Evolutionary conservation across 495 filamentous ascomycete species (phyloP), one percentile per base, ranked within the genome.

Genomic region (Chaetomium fimeti): DNA sequence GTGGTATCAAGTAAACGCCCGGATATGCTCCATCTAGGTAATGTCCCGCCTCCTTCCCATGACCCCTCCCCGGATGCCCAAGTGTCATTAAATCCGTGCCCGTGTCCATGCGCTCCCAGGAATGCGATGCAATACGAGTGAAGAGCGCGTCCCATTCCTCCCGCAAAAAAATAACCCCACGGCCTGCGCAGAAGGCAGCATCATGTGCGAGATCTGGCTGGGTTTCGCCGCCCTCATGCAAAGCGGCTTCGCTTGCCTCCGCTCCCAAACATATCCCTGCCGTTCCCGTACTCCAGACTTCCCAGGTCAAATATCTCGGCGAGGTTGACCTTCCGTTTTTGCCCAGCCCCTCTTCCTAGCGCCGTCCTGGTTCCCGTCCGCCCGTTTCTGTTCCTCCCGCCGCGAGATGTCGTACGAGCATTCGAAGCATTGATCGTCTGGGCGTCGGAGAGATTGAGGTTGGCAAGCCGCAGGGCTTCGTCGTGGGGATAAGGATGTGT

Each of bases 241-340:
- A 89, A 88, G 66, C 90, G 82, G 55, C 85, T 86, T 62, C 91
- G 80, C 80, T 95, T 96, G 28, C 85, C 83, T 20, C 81, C 79
- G 25, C 86, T 83, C 38, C 86, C 87, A 72, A 83, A 83, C 60
- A 82, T 74, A 68, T 93, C 91, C 65, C 86, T 85, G 28, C 68
- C 72, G 40, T 65, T 68, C 8, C 82, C 81, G 64, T 88, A 84
- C 27, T 84, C 81, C 43, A 90, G 66, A 47, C 82, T 84, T 7
- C 85, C 85, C n/a, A 97, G 74, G 66, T 94, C 91, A 67, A 95
- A 96, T 64, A 92, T 88, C 62, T 97, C 92, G 3, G 84, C 83
- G 43, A 92, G 83, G 48, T 89, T 85, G 63, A 89, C 79, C 68
- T 90, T 87, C 18, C 92, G 84, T 76, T 97, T 97, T 29, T 88